These are phyloP conservation scores for Atractiella rhizophila DNA, from an alignment of 768 basidiomycete genomes.

Conservation along the genomic window DNA sequence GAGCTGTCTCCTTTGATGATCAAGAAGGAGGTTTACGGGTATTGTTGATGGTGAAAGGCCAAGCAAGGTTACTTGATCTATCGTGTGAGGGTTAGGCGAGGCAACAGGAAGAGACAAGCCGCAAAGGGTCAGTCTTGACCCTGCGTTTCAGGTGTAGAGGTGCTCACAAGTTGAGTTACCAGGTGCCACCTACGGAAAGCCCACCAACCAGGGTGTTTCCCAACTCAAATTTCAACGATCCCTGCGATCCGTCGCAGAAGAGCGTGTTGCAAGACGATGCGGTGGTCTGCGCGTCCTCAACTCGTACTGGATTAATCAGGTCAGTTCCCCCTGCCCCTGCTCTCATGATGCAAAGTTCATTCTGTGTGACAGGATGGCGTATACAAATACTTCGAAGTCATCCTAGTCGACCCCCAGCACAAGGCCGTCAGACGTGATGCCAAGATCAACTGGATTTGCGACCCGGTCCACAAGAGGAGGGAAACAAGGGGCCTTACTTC, in stretches of 20 bases:
- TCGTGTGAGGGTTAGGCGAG: constrained; percentile 84
- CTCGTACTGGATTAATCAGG: constrained; percentile 87
- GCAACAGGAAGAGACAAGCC: constrained; percentile 96
- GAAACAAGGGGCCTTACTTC: constrained; percentile 94
- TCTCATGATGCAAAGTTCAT: no score
- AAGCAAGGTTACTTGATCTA: constrained; percentile 99
- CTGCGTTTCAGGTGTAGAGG: background rate
- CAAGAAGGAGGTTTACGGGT: background rate
- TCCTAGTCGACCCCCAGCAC: constrained; percentile 84
- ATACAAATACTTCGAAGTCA: constrained; percentile 98
- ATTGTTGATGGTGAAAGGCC: constrained; percentile 24
- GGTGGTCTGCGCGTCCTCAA: constrained; percentile 89
- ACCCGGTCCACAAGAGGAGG: constrained; percentile 94
- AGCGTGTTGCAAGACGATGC: constrained; percentile 87
- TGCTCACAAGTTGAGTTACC: background rate
- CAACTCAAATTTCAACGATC: constrained; percentile 94
- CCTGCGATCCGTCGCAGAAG: constrained; percentile 78
- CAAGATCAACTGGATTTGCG: constrained; percentile 96
- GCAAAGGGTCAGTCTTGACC: constrained; percentile 48
- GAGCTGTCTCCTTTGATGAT: background rate
- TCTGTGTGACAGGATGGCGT: constrained; percentile 50
- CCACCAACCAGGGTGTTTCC: constrained; percentile 97
- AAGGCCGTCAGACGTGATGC: constrained; percentile 91
- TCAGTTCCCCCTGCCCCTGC: no score
- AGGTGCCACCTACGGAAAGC: constrained; percentile 98